phyloP scores from a whole-genome alignment of 1,284 basidiomycete genomes.

The Ceratorhiza oryzae-sativae region DNA sequence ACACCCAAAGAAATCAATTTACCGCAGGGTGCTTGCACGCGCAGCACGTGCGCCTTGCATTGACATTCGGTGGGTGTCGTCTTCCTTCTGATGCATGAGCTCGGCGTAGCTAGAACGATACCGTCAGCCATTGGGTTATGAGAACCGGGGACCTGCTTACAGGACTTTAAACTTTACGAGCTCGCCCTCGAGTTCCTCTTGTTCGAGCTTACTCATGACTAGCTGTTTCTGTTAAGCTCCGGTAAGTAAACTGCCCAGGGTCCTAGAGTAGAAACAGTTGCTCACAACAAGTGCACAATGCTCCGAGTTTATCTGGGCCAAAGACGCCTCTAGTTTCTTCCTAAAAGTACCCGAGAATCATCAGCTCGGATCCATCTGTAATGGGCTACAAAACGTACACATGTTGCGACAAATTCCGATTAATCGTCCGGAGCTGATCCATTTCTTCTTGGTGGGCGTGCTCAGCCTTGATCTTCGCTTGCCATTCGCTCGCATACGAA shows the following conservation, averaged over 20 bases:
- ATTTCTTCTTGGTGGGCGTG: conserved; percentile 83
- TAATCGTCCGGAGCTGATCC: conserved; percentile 78
- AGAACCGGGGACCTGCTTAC: conserved; percentile 57
- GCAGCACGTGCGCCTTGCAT: conserved; percentile 14
- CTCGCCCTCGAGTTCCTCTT: conserved; percentile 90
- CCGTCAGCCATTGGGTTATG: not conserved
- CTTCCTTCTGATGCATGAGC: conserved; percentile 83
- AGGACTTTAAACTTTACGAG: conserved; percentile 90
- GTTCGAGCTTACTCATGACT: conserved; percentile 82
- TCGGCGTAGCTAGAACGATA: conserved; percentile 74
- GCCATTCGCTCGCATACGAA: conserved; percentile 85
- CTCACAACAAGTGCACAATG: conserved; percentile 77
- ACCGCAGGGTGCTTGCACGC: conserved; percentile 5
- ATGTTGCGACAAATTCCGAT: conserved; percentile 77
- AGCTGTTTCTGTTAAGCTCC: conserved; percentile 74
- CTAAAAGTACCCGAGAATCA: conserved; percentile 53
- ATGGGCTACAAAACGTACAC: conserved; percentile 62
- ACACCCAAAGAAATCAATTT: not conserved
- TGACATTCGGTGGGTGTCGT: conserved; percentile 75
- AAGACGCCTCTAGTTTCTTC: conserved; percentile 75
- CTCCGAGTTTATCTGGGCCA: conserved; percentile 81
- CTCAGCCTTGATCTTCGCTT: conserved; percentile 69
- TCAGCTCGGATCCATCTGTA: conserved; percentile 23
- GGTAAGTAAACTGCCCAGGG: not conserved
- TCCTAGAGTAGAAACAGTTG: conserved; percentile 39